Evolutionary conservation across 1,284 basidiomycete genomes (phyloP).

Genomic region (Lentinus polychrous): DNA sequence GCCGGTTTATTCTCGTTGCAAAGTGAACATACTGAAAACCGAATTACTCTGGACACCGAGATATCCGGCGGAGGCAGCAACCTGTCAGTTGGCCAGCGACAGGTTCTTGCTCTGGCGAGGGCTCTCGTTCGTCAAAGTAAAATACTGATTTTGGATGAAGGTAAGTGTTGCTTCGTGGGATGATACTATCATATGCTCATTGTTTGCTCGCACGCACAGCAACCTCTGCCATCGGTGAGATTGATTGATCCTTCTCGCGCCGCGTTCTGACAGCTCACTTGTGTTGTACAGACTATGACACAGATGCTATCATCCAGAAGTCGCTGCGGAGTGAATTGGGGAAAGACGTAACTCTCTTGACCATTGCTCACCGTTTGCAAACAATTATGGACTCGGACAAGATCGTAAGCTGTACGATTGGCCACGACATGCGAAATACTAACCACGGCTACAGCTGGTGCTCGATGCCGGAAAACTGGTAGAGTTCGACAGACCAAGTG

Average conservation of each 20-base stretch:
- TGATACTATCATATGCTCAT: background rate
- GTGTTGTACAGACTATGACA: slow-evolving; percentile 39
- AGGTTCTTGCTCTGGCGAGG: slow-evolving; percentile 54
- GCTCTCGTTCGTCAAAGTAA: slow-evolving; percentile 56
- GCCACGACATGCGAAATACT: background rate
- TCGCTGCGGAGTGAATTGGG: slow-evolving; percentile 46
- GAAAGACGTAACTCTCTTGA: slow-evolving; percentile 52
- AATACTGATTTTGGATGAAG: slow-evolving; percentile 56
- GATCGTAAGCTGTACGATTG: slow-evolving; percentile 19
- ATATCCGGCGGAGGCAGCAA: slow-evolving; percentile 59
- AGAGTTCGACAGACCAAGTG: slow-evolving; percentile 25
- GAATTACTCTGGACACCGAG: slow-evolving; percentile 42
- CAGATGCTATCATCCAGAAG: slow-evolving; percentile 50
- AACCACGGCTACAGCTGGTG: slow-evolving; percentile 12
- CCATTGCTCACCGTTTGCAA: slow-evolving; percentile 61
- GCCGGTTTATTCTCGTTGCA: slow-evolving; percentile 51
- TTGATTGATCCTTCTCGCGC: background rate
- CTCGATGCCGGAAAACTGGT: slow-evolving; percentile 15
- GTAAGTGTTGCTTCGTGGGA: slow-evolving; percentile 18
- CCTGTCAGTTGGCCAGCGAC: slow-evolving; percentile 46
- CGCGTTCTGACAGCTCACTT: background rate
- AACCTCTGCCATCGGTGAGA: slow-evolving; percentile 29
- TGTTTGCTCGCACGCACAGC: slow-evolving; percentile 23
- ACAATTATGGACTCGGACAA: slow-evolving; percentile 59
- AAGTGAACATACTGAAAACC: slow-evolving; percentile 38